Evolutionary conservation across 1,284 basidiomycete genomes (phyloP).

Genomic region (Tetrapyrgos nigripes): DNA sequence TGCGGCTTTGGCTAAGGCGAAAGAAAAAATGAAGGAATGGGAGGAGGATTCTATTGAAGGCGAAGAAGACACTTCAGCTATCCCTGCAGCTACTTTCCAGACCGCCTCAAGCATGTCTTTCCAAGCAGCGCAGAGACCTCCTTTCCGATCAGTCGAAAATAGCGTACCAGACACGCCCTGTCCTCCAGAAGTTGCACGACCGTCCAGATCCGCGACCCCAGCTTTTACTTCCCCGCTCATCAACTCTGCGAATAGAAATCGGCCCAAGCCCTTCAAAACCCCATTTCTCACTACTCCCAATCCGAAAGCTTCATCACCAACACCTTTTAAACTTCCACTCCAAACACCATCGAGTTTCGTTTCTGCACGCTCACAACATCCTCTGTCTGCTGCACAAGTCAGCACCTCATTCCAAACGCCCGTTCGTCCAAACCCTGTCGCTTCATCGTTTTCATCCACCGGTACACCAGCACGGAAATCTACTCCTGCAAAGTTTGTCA

Average conservation of each 20-base stretch:
- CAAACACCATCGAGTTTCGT: slow-evolving; percentile 11
- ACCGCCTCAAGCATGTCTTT: slow-evolving; percentile 17
- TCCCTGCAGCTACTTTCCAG: slow-evolving; percentile 26
- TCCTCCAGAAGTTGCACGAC: slow-evolving; percentile 28
- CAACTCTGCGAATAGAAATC: slow-evolving; percentile 30
- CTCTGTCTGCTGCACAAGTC: slow-evolving; percentile 23
- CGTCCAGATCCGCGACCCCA: slow-evolving; percentile 19
- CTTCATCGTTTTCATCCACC: slow-evolving; percentile 29
- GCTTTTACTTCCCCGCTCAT: slow-evolving; percentile 23
- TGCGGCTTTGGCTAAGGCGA: slow-evolving; percentile 62
- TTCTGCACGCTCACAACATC: slow-evolving; percentile 26
- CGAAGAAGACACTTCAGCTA: slow-evolving; percentile 28
- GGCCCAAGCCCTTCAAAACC: slow-evolving; percentile 61
- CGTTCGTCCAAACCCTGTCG: slow-evolving; percentile 23
- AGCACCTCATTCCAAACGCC: slow-evolving; percentile 21
- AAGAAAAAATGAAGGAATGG: slow-evolving; percentile 61
- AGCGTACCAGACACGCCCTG: slow-evolving; percentile 19
- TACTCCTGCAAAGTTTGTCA: slow-evolving; percentile 58
- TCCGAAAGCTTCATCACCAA: slow-evolving; percentile 21
- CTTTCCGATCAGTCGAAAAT: slow-evolving; percentile 51
- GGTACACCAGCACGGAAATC: slow-evolving; percentile 25
- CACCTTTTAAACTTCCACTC: slow-evolving; percentile 3
- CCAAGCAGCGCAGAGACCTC: slow-evolving; percentile 40
- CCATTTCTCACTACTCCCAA: slow-evolving; percentile 47
- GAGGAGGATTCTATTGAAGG: too few relatives aligned